Evolutionary conservation across 1,139 yeast species (phyloP).

Genomic region (Geotrichum europaeum): DNA sequence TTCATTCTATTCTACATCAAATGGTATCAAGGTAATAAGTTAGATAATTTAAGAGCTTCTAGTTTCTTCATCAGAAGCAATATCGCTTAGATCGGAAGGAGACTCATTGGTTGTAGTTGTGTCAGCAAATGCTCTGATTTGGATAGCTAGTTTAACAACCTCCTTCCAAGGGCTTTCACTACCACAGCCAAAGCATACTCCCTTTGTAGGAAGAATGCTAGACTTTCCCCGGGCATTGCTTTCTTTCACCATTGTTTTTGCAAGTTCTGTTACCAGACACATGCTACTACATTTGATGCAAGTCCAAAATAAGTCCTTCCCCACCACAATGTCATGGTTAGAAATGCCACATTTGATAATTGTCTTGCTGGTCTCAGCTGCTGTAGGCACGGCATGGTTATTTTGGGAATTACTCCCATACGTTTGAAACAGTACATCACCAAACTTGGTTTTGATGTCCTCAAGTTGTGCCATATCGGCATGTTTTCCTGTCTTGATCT

Average conservation of each 20-base stretch:
- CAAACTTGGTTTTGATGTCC: background rate
- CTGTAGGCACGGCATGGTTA: background rate
- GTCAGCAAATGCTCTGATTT: background rate
- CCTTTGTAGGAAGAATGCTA: background rate
- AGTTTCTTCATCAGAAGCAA: background rate
- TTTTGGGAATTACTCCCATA: background rate
- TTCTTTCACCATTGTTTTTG: background rate
- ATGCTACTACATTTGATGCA: background rate
- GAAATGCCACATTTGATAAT: background rate
- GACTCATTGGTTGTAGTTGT: background rate
- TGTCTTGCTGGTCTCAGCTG: background rate
- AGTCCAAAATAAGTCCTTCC: background rate
- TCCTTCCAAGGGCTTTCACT: background rate
- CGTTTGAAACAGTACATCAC: background rate
- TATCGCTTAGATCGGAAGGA: background rate
- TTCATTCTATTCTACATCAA: background rate
- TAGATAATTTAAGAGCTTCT: background rate
- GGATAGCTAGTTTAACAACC: background rate
- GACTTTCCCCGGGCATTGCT: background rate
- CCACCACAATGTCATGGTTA: background rate
- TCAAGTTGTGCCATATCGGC: background rate
- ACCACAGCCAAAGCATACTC: background rate
- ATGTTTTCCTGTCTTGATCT: background rate
- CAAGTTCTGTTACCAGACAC: background rate
- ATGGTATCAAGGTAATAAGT: background rate